phyloP scores from a whole-genome alignment of 345 rosid genomes.

The Mallotus nudiflorus region DNA sequence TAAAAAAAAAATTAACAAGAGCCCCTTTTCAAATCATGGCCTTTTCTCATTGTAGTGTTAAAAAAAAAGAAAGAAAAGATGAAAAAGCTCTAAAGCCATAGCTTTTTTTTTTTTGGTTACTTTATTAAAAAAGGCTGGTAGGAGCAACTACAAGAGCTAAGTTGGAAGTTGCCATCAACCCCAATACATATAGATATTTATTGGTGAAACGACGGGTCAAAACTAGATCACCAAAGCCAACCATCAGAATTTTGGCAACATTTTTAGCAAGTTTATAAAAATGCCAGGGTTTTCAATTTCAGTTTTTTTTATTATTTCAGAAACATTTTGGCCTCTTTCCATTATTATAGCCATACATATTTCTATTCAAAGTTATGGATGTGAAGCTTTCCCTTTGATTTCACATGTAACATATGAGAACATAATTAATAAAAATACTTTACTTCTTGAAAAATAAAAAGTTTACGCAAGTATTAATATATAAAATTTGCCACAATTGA shows the following conservation, averaged over 20 bases:
- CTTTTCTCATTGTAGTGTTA: constrained; percentile 1
- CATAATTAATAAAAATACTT: no score
- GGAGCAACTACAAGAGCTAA: background rate
- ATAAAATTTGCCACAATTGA: no score
- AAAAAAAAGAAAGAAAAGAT: background rate
- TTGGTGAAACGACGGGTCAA: constrained; percentile 1
- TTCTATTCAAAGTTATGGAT: no score
- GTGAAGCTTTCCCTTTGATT: background rate
- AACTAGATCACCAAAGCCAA: constrained; percentile 10
- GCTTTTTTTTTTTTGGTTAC: constrained; percentile 17
- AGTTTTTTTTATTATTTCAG: background rate
- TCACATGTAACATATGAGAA: no score
- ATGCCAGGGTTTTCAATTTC: background rate
- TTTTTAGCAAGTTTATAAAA: background rate
- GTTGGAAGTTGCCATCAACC: constrained; percentile 12
- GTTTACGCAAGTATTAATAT: no score
- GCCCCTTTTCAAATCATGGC: no score
- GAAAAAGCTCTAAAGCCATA: constrained; percentile 22
- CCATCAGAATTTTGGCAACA: constrained; percentile 8
- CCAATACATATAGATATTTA: background rate
- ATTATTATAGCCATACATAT: background rate
- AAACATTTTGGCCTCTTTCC: background rate
- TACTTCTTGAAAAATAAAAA: no score
- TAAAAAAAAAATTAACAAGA: no score
- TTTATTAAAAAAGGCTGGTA: constrained; percentile 20